Base-by-base conservation (phyloP, 305 asterid species). In the Fraxinus velutina region DNA sequence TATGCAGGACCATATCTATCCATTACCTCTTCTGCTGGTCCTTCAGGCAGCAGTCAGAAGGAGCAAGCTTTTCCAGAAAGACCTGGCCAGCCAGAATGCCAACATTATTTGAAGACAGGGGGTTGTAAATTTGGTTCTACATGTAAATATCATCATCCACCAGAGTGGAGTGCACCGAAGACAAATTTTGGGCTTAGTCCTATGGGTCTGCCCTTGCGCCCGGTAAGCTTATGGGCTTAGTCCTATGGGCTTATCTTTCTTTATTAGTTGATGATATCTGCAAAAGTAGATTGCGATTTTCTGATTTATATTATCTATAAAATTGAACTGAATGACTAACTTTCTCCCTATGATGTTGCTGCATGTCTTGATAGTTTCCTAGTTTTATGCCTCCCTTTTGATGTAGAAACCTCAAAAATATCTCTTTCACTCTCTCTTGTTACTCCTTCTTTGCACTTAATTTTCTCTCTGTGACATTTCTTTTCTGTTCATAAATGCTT, bases 51-150 rank as follows among this genome's bases (percentile, higher is more conserved):
- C 86, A 87, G 84, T 83, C 93, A 83, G 83, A 92, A 84, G 80
- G 98, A 90, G 80, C 88, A 85, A 13, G 50, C 86, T 47, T 94
- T 85, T 86, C 97, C 98, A 15, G 94, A 92, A 84, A 90, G 97
- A 86, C 97, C 96, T 39, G 98, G 96, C 77, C 96, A 90, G 71
- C 96, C 95, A 64, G 97, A 96, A 84, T 96, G 99, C 81, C 97
- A 89, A 83, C 89, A 89, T 82, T 96, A 90, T 82, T 79, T 92
- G 90, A 96, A 91, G 87, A 92, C 93, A 13, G 99, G 99, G 68
- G 91, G 89, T 60, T 94, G 97, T 89, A 93, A 91, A 91, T 94
- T 79, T 87, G 98, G 97, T 73, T 73, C 94, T 27, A 86, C 97
- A 1, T 96, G 98, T 89, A 96, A 88, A 89, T 96, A 93, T 82